phyloP scores from a whole-genome alignment of 225 moss, liverwort and hornwort species.

The Antitrichia curtipendula region DNA sequence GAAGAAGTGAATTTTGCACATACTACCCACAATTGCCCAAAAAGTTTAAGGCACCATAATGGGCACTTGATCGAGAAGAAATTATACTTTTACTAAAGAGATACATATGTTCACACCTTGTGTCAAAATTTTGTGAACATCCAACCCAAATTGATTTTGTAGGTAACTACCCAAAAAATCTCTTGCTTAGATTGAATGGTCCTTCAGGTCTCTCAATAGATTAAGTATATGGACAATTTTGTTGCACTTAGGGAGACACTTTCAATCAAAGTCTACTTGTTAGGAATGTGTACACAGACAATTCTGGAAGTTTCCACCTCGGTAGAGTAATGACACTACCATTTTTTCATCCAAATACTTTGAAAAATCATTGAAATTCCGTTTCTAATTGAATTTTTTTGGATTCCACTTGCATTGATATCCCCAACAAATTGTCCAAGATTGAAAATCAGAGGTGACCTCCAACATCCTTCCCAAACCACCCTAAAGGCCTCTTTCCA shows the following conservation, averaged over 20 bases:
- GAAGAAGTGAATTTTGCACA: background rate
- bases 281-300: accelerated
- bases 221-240: accelerated
- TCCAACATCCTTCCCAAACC: too few relatives aligned
- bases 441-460: too few relatives aligned
- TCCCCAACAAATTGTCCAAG: background rate
- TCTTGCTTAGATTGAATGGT: too few relatives aligned
- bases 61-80: accelerated
- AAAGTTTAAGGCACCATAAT: accelerated
- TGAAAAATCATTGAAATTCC: background rate
- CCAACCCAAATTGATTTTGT: background rate
- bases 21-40: accelerated
- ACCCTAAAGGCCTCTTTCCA: too few relatives aligned
- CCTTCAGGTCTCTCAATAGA: too few relatives aligned
- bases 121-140: too few relatives aligned
- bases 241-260: background rate
- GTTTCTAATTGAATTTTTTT: background rate
- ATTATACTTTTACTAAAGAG: background rate
- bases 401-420: background rate
- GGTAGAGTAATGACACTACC: background rate
- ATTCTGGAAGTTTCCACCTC: background rate
- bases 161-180: too few relatives aligned
- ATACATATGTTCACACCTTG: background rate
- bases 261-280: background rate
- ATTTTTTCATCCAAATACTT: background rate